These are phyloP conservation scores for Nectriaceae sp. DNA, from an alignment of 2,329 filamentous ascomycete genomes.

Conservation along the genomic window DNA sequence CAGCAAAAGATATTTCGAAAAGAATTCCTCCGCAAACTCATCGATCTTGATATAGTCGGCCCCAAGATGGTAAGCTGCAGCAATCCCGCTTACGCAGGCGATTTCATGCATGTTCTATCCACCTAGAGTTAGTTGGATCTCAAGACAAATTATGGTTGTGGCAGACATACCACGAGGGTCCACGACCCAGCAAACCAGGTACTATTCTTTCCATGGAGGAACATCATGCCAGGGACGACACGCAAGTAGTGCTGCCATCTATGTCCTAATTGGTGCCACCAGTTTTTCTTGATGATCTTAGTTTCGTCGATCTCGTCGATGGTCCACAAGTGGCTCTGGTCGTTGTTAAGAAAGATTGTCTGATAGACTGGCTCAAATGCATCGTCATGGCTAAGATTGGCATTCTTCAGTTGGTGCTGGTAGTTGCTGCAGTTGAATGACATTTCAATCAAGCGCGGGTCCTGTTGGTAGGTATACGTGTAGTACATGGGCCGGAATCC, in stretches of 20 bases:
- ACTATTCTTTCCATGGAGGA: slow-evolving; percentile 64
- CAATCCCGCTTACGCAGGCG: slow-evolving; percentile 70
- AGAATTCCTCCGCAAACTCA: slow-evolving; percentile 50
- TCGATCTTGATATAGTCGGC: slow-evolving; percentile 65
- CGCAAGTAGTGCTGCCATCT: slow-evolving; percentile 64
- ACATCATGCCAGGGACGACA: slow-evolving; percentile 72
- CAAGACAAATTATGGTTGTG: not conserved
- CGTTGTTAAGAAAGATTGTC: slow-evolving; percentile 65
- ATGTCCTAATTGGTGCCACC: slow-evolving; percentile 70
- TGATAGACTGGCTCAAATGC: slow-evolving; percentile 67
- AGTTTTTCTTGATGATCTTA: slow-evolving; percentile 64
- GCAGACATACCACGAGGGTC: slow-evolving; percentile 62
- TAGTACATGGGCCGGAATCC: slow-evolving; percentile 67
- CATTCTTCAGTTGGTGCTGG: slow-evolving; percentile 66
- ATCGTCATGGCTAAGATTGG: slow-evolving; percentile 18
- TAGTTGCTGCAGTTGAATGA: slow-evolving; percentile 77
- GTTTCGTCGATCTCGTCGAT: slow-evolving; percentile 57
- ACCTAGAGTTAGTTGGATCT: not conserved
- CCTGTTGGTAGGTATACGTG: slow-evolving; percentile 59
- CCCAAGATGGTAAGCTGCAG: slow-evolving; percentile 69
- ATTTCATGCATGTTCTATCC: slow-evolving; percentile 69
- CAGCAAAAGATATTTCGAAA: slow-evolving; percentile 47
- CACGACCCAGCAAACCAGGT: slow-evolving; percentile 68
- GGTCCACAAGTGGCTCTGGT: slow-evolving; percentile 58
- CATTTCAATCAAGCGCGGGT: slow-evolving; percentile 64